Evolutionary conservation across 805 yeast genomes (phyloP).

Genomic region (Wickerhamiella kazuoi): DNA sequence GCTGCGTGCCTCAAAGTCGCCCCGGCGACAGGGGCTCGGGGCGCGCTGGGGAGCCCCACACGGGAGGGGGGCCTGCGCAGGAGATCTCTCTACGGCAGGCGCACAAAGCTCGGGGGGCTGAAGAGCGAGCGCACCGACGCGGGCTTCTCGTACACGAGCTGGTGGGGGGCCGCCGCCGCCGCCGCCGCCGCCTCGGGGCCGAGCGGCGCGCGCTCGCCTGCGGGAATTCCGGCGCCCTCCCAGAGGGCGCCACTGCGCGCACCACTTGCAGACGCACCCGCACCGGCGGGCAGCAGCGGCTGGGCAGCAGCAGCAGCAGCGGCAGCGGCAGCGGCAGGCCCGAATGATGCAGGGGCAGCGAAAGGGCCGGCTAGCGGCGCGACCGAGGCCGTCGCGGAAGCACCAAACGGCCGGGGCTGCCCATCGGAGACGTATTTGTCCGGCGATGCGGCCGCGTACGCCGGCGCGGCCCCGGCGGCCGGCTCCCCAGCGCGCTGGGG

Average conservation of each 20-base stretch:
- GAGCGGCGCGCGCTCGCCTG: neutral
- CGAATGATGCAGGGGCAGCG: neutral
- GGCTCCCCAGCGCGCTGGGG: neutral
- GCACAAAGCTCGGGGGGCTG: conserved; percentile 4
- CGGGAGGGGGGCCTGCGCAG: neutral
- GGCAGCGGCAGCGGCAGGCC: neutral
- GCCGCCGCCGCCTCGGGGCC: neutral
- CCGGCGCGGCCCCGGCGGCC: neutral
- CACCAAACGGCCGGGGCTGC: neutral
- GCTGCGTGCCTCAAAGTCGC: neutral
- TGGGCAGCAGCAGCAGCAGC: neutral
- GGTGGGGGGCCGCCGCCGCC: neutral
- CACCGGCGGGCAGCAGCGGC: neutral
- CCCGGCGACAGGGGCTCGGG: neutral
- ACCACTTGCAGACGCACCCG: neutral
- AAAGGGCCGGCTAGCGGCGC: neutral
- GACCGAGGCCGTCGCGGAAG: neutral
- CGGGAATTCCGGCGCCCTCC: neutral
- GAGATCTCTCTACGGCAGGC: no score
- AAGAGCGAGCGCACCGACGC: neutral
- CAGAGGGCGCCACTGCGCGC: neutral
- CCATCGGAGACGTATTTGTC: neutral
- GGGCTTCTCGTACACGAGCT: neutral
- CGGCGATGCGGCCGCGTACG: neutral
- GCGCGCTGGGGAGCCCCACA: neutral